Evolutionary conservation across 495 filamentous ascomycete genomes (phyloP).

Genomic region (Lindgomyces ingoldianus): DNA sequence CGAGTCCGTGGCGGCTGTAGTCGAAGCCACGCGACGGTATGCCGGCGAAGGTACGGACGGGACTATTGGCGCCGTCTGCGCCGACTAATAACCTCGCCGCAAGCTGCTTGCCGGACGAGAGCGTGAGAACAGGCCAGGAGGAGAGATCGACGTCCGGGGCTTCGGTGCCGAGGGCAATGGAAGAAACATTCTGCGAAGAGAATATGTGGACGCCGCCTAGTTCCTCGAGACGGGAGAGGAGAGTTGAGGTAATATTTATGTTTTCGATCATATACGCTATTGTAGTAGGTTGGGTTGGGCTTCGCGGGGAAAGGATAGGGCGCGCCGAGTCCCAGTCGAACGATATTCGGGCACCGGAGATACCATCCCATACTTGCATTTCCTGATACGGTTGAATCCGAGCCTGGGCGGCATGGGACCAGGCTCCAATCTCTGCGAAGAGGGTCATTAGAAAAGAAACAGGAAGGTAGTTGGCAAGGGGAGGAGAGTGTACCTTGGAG

Average conservation of each 20-base stretch:
- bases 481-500: slow-evolving; percentile 38
- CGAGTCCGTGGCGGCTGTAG: slow-evolving; percentile 85
- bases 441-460: slow-evolving; percentile 47
- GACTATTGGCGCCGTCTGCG: slow-evolving; percentile 92
- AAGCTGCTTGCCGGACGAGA: slow-evolving; percentile 62
- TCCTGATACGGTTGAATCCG: slow-evolving; percentile 86
- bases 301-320: slow-evolving; percentile 35
- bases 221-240: slow-evolving; percentile 69
- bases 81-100: slow-evolving; percentile 84
- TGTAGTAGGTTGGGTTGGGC: slow-evolving; percentile 45
- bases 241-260: slow-evolving; percentile 74
- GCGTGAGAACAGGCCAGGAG: slow-evolving; percentile 80
- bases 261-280: slow-evolving; percentile 99
- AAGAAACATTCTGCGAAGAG: slow-evolving; percentile 72
- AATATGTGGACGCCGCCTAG: slow-evolving; percentile 68
- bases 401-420: slow-evolving; percentile 67
- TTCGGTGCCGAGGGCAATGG: slow-evolving; percentile 72
- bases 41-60: slow-evolving; percentile 84
- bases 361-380: slow-evolving; percentile 97
- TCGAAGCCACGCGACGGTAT: slow-evolving; percentile 89
- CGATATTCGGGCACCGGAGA: slow-evolving; percentile 79
- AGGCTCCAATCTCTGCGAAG: slow-evolving; percentile 68
- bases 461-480: not conserved
- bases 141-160: slow-evolving; percentile 71
- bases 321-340: slow-evolving; percentile 69